Evolutionary conservation across 768 basidiomycete species (phyloP).

Genomic region (Rhodotorula toruloides): DNA sequence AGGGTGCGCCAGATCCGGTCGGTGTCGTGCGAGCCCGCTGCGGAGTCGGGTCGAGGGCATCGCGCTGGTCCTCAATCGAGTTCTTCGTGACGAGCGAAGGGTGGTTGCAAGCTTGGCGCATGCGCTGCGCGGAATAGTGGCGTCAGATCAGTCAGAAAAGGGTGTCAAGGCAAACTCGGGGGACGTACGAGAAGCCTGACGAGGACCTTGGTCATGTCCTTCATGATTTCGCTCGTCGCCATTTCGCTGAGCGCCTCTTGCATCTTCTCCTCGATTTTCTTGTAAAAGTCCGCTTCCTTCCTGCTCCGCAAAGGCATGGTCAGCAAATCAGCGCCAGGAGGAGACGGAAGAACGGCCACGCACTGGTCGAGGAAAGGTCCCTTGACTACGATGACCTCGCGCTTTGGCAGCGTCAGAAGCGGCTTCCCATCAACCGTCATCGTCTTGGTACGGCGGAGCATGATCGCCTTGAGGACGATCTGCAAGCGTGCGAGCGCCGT

Average conservation of each 20-base stretch:
- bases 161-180: too few species aligned
- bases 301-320: not conserved
- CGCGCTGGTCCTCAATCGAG: slow-evolving; percentile 51
- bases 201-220: slow-evolving; percentile 48
- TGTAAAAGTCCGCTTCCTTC: slow-evolving; percentile 75
- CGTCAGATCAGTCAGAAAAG: not conserved
- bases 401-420: slow-evolving; percentile 71
- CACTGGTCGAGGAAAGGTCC: slow-evolving; percentile 63
- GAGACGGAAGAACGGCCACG: not conserved
- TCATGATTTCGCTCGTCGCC: slow-evolving; percentile 53
- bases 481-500: slow-evolving; percentile 44
- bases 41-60: slow-evolving; percentile 54
- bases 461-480: slow-evolving; percentile 75
- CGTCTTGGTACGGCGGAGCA: slow-evolving; percentile 82
- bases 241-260: slow-evolving; percentile 59
- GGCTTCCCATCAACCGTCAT: slow-evolving; percentile 64
- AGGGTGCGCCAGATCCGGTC: slow-evolving; percentile 45
- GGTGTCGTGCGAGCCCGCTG: too few species aligned
- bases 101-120: slow-evolving; percentile 70
- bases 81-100: slow-evolving; percentile 32
- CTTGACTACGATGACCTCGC: slow-evolving; percentile 63
- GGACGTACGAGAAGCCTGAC: slow-evolving; percentile 43
- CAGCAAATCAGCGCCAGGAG: not conserved
- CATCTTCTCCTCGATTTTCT: slow-evolving; percentile 56
- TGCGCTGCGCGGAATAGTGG: slow-evolving; percentile 55